A percentile compares a stretch with the other conserved stretches of the same genome.
Conservation (phyloP, 768 basidiomycete genomes). For the Harrya chromipes region DNA sequence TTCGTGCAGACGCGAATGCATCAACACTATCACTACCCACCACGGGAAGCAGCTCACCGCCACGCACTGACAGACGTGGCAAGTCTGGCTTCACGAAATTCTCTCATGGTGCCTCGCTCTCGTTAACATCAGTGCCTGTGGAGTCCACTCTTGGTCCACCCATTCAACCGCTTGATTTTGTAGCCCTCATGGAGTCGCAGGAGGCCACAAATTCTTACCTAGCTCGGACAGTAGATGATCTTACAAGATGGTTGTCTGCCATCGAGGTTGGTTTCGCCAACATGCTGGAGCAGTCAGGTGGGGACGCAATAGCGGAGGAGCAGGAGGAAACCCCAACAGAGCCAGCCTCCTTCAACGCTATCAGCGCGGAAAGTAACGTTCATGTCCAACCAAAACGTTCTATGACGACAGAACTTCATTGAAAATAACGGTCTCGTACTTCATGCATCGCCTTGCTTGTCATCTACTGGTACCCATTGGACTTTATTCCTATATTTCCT, state of each 20-base stretch:
- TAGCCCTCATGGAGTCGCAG: conserved; percentile 46
- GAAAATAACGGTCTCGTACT: conserved; percentile 7
- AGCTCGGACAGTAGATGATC: conserved; percentile 67
- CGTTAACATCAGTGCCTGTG: conserved; percentile 34
- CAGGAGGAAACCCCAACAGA: conserved; percentile 43
- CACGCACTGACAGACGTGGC: conserved; percentile 21
- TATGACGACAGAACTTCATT: conserved; percentile 18
- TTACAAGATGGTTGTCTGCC: conserved; percentile 71
- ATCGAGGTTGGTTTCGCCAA: conserved; percentile 70
- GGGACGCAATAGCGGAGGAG: conserved; percentile 63
- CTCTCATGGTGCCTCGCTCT: conserved; percentile 30
- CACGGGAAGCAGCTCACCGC: conserved; percentile 31
- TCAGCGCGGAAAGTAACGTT: conserved; percentile 6
- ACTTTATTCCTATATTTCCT: conserved; percentile 12
- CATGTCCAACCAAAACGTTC: conserved; percentile 11
- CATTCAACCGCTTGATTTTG: conserved; percentile 70
- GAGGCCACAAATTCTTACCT: conserved; percentile 69
- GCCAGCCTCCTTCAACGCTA: conserved; percentile 9
- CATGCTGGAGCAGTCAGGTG: conserved; percentile 53
- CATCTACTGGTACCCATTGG: conserved; percentile 17
- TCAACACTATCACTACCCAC: conserved; percentile 41
- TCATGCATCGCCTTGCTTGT: conserved; percentile 12
- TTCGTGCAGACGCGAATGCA: conserved; percentile 33
- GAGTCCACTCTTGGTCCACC: conserved; percentile 39
- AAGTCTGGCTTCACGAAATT: conserved; percentile 23